Conservation (phyloP, 257 asterid species). For the Capsicum baccatum region DNA sequence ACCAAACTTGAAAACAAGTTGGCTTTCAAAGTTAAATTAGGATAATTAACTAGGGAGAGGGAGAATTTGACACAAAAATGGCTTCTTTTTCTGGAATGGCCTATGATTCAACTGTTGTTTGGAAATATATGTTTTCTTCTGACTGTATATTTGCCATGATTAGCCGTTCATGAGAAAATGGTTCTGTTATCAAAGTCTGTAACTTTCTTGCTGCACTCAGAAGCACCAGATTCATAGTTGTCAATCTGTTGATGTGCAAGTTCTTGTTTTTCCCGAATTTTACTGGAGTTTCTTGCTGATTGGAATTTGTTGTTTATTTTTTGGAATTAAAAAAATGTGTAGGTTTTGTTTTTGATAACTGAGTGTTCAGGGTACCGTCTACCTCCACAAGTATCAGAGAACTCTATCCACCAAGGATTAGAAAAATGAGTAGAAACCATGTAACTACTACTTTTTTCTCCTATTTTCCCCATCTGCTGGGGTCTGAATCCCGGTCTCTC, state of each 20-base stretch:
- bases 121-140: conserved; percentile 8
- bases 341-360: not conserved
- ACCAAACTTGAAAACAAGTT: not conserved
- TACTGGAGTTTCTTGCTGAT: not conserved
- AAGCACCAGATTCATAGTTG: conserved; percentile 13
- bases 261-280: not conserved
- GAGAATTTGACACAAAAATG: conserved; percentile 18
- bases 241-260: conserved; percentile 13
- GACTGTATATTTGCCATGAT: not conserved
- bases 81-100: not conserved
- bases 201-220: conserved; percentile 18
- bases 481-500: not conserved
- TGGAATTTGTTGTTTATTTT: not conserved
- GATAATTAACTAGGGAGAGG: not conserved
- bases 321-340: not conserved
- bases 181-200: conserved; percentile 13
- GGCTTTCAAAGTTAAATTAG: not conserved
- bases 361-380: not conserved
- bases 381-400: not conserved
- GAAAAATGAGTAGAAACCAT: not conserved
- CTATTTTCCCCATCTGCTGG: not conserved
- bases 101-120: not conserved
- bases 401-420: not conserved
- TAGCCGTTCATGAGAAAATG: conserved; percentile 19
- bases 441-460: too few relatives aligned